Evolutionary conservation across 2,329 filamentous ascomycete genomes (phyloP).

Genomic region (Xylariaceae sp.): DNA sequence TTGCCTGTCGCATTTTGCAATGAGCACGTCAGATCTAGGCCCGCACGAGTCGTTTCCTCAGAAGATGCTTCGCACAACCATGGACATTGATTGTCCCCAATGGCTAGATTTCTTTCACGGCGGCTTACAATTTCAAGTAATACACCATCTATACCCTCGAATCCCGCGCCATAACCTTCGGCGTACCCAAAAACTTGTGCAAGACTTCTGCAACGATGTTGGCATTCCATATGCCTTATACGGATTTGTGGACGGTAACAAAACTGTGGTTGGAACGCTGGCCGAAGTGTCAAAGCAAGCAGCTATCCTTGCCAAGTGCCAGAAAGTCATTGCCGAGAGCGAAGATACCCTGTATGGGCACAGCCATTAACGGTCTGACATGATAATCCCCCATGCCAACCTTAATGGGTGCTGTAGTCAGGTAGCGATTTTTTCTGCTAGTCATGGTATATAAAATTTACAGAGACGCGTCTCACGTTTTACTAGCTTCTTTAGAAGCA

Average conservation of each 20-base stretch:
- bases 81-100: constrained; percentile 86
- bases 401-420: constrained; percentile 11
- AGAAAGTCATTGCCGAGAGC: constrained; percentile 49
- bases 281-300: constrained; percentile 81
- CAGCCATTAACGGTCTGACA: constrained; percentile 25
- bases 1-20: constrained; percentile 88
- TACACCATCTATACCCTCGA: constrained; percentile 83
- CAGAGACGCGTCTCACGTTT: not conserved
- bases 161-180: constrained; percentile 85
- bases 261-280: constrained; percentile 74
- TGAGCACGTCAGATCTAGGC: constrained; percentile 87
- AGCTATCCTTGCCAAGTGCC: constrained; percentile 75
- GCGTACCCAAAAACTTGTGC: constrained; percentile 71
- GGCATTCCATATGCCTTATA: constrained; percentile 84
- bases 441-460: not conserved
- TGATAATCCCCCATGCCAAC: constrained; percentile 10
- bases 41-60: constrained; percentile 85
- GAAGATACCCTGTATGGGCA: constrained; percentile 36
- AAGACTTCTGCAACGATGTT: constrained; percentile 80
- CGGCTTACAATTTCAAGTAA: constrained; percentile 85
- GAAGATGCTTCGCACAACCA: constrained; percentile 88
- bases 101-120: constrained; percentile 92
- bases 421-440: constrained; percentile 6
- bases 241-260: constrained; percentile 82
- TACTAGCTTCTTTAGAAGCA: not conserved